phyloP scores from a whole-genome alignment of 2,329 filamentous ascomycete species.

The Penicillium sp. region DNA sequence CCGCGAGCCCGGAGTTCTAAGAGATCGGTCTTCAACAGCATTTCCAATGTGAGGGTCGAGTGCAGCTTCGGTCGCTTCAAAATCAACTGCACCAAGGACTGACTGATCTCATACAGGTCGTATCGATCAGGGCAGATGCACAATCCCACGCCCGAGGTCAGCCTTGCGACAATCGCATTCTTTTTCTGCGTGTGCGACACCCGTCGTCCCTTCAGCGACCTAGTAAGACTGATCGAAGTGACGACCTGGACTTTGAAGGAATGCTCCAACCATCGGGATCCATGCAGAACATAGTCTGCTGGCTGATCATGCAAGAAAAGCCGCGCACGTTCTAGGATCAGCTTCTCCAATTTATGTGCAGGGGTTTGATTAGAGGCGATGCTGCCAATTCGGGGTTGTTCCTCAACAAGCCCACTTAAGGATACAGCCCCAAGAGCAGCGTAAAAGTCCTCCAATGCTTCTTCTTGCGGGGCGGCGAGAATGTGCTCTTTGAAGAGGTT shows the following conservation, averaged over 20 bases:
- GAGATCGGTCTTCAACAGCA: conserved; percentile 81
- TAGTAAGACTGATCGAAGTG: conserved; percentile 70
- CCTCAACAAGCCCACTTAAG: conserved; percentile 73
- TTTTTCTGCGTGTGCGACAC: conserved; percentile 71
- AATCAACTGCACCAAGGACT: conserved; percentile 77
- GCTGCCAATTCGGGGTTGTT: conserved; percentile 70
- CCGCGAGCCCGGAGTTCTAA: conserved; percentile 79
- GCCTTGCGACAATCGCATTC: conserved; percentile 65
- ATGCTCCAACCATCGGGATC: conserved; percentile 86
- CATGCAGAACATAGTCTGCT: conserved; percentile 75
- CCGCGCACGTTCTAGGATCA: conserved; percentile 82
- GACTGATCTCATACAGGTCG: conserved; percentile 89
- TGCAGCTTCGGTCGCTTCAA: conserved; percentile 81
- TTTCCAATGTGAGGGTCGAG: conserved; percentile 86
- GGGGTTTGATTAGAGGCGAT: conserved; percentile 63
- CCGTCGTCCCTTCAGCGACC: conserved; percentile 68
- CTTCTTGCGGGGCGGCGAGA: conserved; percentile 86
- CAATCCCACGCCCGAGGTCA: conserved; percentile 61
- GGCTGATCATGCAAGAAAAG: conserved; percentile 86
- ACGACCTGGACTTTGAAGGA: conserved; percentile 77
- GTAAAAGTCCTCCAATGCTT: conserved; percentile 81
- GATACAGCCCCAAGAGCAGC: conserved; percentile 71
- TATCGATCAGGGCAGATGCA: conserved; percentile 70
- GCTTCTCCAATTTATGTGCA: conserved; percentile 69
- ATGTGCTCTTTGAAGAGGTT: conserved; percentile 81